phyloP scores from a whole-genome alignment of 352 stramenopile species.

The Phytophthora capsici region DNA sequence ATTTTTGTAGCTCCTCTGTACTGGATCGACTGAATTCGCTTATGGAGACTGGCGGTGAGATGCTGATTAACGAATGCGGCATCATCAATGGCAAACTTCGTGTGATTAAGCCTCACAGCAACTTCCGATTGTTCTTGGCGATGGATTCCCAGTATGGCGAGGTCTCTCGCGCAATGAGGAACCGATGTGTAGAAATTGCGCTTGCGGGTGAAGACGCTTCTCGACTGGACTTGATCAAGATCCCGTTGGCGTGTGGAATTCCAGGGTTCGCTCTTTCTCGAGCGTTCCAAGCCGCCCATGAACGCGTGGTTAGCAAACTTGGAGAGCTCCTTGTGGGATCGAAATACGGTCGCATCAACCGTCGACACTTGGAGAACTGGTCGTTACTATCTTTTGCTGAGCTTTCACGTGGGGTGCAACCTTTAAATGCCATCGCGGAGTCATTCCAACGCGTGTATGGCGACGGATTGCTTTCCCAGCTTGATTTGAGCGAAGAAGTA shows the following conservation, averaged over 20 bases:
- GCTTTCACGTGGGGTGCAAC: constrained; percentile 59
- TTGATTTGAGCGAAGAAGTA: constrained; percentile 50
- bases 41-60: constrained; percentile 97
- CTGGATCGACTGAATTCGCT: constrained; percentile 99
- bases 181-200: constrained; percentile 99
- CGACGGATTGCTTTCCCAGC: constrained; percentile 45
- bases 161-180: constrained; percentile 99
- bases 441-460: constrained; percentile 78
- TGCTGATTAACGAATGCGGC: constrained; percentile 99
- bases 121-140: constrained; percentile 99
- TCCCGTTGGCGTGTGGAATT: constrained; percentile 64
- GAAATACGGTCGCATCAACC: constrained; percentile 58
- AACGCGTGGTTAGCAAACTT: constrained; percentile 50
- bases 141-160: constrained; percentile 97
- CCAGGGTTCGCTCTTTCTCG: constrained; percentile 68
- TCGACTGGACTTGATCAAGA: constrained; percentile 71
- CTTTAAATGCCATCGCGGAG: constrained; percentile 51
- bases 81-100: constrained; percentile 90
- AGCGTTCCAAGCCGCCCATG: constrained; percentile 69
- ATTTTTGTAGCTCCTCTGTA: constrained; percentile 99
- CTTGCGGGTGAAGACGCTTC: constrained; percentile 57
- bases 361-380: constrained; percentile 81
- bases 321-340: constrained; percentile 24
- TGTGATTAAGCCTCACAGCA: constrained; percentile 96
- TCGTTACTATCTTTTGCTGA: constrained; percentile 67